These are phyloP conservation scores for Penicillium sumatraense DNA, from an alignment of 2,329 filamentous ascomycete species.

Conservation along the genomic window DNA sequence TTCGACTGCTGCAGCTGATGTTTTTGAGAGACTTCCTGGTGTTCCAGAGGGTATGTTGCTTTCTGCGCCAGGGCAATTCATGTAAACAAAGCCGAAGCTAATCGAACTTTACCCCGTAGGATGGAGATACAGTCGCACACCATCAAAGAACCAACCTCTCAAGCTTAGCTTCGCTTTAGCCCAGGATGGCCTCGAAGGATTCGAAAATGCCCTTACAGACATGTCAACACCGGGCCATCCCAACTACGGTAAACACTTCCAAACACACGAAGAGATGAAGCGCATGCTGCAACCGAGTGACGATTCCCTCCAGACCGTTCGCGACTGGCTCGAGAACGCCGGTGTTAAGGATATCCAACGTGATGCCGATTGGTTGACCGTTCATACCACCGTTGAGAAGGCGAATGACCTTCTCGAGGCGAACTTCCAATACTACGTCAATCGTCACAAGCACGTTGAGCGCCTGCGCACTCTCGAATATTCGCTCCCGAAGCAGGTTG, in stretches of 20 bases:
- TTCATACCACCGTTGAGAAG: conserved; percentile 39
- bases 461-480: conserved; percentile 47
- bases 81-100: neutral
- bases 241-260: conserved; percentile 56
- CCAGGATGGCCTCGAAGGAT: conserved; percentile 38
- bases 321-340: conserved; percentile 51
- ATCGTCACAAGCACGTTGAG: conserved; percentile 28
- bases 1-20: conserved; percentile 33
- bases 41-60: conserved; percentile 40
- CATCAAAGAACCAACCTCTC: conserved; percentile 30
- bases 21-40: conserved; percentile 40
- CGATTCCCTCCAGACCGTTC: conserved; percentile 46
- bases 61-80: neutral
- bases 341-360: conserved; percentile 42
- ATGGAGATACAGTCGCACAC: conserved; percentile 37
- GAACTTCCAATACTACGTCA: conserved; percentile 46
- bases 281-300: conserved; percentile 53
- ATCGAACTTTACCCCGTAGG: conserved; percentile 23
- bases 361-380: conserved; percentile 46
- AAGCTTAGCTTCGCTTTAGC: conserved; percentile 42
- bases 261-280: conserved; percentile 53
- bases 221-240: conserved; percentile 55
- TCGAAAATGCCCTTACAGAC: conserved; percentile 53
- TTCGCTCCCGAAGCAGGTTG: conserved; percentile 42
- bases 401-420: conserved; percentile 45